These are phyloP conservation scores for Puya raimondii DNA, from an alignment of 176 grass and related monocot species.

Conservation along the genomic window DNA sequence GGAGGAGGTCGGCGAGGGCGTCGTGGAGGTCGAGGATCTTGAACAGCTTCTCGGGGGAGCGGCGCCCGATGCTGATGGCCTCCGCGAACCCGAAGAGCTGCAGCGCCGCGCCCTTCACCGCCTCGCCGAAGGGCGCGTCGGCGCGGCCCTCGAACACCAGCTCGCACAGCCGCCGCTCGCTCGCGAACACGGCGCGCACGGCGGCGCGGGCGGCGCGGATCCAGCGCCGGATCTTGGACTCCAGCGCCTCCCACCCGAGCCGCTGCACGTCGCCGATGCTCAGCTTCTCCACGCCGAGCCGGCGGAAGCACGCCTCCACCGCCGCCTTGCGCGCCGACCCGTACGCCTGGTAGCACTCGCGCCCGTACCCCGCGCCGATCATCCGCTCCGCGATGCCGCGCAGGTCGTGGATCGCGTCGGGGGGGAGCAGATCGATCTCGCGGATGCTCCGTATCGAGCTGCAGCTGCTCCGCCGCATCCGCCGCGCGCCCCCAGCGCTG, in stretches of 20 bases:
- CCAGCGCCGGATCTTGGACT: slow-evolving; percentile 74
- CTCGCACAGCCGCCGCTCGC: slow-evolving; percentile 76
- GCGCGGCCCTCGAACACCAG: slow-evolving; percentile 53
- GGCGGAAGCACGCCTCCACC: slow-evolving; percentile 59
- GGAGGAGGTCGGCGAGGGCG: slow-evolving; percentile 55
- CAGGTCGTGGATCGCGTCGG: slow-evolving; percentile 63
- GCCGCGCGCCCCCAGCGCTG: background rate
- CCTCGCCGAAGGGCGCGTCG: slow-evolving; percentile 58
- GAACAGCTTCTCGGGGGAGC: slow-evolving; percentile 86
- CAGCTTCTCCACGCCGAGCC: slow-evolving; percentile 81
- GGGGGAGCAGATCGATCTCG: slow-evolving; percentile 79
- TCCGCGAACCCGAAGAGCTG: slow-evolving; percentile 82
- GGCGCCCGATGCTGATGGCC: slow-evolving; percentile 81
- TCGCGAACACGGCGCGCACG: slow-evolving; percentile 68
- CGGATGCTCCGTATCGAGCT: slow-evolving; percentile 56
- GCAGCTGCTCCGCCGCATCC: slow-evolving; percentile 44
- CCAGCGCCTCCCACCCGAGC: slow-evolving; percentile 60
- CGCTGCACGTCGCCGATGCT: slow-evolving; percentile 89
- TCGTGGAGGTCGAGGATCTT: slow-evolving; percentile 96
- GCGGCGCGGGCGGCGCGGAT: slow-evolving; percentile 64
- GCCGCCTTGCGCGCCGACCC: slow-evolving; percentile 69
- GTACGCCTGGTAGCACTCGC: slow-evolving; percentile 93
- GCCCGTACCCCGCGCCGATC: slow-evolving; percentile 56
- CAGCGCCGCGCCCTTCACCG: slow-evolving; percentile 76
- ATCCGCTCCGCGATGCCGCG: slow-evolving; percentile 58